Evolutionary conservation across 495 filamentous ascomycete genomes (phyloP).

Genomic region (Xylaria curta): DNA sequence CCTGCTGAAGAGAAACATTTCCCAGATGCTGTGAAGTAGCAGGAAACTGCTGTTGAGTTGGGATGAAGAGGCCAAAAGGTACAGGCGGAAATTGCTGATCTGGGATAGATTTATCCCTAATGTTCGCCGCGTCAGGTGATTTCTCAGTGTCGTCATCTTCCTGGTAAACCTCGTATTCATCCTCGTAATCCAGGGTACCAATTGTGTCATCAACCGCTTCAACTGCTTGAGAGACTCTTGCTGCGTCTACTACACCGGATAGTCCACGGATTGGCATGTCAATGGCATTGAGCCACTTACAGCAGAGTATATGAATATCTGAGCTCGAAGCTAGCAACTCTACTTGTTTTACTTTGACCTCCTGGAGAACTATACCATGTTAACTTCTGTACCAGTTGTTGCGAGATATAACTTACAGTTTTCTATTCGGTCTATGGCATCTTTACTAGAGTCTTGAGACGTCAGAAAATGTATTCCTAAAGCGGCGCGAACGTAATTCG

Average conservation of each 20-base stretch:
- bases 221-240: not conserved
- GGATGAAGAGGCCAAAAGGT: not conserved
- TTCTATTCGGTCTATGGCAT: not conserved
- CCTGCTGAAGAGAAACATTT: not conserved
- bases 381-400: not conserved
- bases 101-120: not conserved
- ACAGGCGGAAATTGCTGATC: not conserved
- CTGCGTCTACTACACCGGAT: not conserved
- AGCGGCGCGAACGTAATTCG: conserved; percentile 28
- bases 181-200: not conserved
- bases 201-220: not conserved
- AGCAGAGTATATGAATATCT: conserved; percentile 21
- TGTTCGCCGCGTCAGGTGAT: not conserved
- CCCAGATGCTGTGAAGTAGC: not conserved
- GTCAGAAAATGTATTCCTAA: conserved; percentile 19
- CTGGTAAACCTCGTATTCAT: conserved; percentile 17
- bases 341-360: conserved; percentile 24
- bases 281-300: conserved; percentile 29
- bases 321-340: conserved; percentile 27
- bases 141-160: not conserved
- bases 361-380: conserved; percentile 32
- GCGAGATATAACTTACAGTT: conserved; percentile 26
- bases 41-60: not conserved
- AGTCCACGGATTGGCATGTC: conserved; percentile 24
- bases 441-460: conserved; percentile 5